These are phyloP conservation scores for Penicillium sp. DNA, from an alignment of 2,329 filamentous ascomycete genomes.

Conservation along the genomic window DNA sequence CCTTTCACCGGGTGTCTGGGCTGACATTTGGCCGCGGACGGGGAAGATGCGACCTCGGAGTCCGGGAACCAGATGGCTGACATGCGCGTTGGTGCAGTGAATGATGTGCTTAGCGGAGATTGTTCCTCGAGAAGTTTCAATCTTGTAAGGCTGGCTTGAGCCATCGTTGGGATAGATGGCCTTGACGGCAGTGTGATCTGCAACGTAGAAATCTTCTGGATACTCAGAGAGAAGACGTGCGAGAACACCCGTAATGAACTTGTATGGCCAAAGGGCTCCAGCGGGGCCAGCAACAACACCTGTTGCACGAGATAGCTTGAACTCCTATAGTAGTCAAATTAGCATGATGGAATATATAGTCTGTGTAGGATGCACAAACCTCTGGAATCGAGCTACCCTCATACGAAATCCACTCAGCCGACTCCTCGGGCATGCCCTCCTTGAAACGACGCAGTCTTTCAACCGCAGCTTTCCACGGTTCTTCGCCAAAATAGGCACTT, in stretches of 20 bases:
- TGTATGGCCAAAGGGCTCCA: conserved; percentile 43
- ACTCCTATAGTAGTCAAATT: conserved; percentile 26
- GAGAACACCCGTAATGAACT: conserved; percentile 38
- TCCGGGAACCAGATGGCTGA: conserved; percentile 58
- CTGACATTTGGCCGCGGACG: conserved; percentile 51
- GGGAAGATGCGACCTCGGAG: conserved; percentile 49
- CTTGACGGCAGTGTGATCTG: conserved; percentile 32
- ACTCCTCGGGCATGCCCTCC: conserved; percentile 35
- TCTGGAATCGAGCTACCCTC: conserved; percentile 32
- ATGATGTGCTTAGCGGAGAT: conserved; percentile 59
- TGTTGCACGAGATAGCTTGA: conserved; percentile 30
- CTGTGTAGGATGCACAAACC: conserved; percentile 16
- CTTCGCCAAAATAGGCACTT: conserved; percentile 37
- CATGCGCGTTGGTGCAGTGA: conserved; percentile 64
- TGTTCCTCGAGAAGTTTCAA: conserved; percentile 55
- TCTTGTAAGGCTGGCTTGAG: conserved; percentile 40
- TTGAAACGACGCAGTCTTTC: conserved; percentile 34
- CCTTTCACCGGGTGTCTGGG: conserved; percentile 41
- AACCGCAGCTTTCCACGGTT: conserved; percentile 30
- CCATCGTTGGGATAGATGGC: conserved; percentile 9
- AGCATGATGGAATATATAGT: background rate
- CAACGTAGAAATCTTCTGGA: conserved; percentile 45
- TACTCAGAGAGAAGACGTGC: conserved; percentile 22
- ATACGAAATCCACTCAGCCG: conserved; percentile 34
- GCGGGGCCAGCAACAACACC: conserved; percentile 38